These are phyloP conservation scores for Ambrosiella beaveri DNA, from an alignment of 2,329 filamentous ascomycete genomes.

Conservation along the genomic window DNA sequence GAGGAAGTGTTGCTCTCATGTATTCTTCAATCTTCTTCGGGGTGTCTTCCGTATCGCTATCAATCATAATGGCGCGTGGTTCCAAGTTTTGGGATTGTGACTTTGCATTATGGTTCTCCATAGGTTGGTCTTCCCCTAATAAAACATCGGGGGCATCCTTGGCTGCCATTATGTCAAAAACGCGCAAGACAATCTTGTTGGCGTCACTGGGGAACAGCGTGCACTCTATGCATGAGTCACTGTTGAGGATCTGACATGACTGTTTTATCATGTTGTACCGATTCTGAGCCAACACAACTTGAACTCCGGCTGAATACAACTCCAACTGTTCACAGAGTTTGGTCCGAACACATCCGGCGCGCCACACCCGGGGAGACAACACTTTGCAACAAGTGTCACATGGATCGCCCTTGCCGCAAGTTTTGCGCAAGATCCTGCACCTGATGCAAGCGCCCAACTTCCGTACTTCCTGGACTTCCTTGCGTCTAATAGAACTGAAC, in stretches of 20 bases:
- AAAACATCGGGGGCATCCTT: constrained; percentile 17
- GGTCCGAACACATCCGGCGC: constrained; percentile 43
- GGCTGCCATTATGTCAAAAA: constrained; percentile 19
- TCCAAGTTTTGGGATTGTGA: constrained; percentile 19
- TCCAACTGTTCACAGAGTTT: constrained; percentile 44
- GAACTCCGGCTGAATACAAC: constrained; percentile 45
- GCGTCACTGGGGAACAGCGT: constrained; percentile 40
- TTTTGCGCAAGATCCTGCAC: constrained; percentile 48
- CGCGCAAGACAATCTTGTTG: constrained; percentile 15
- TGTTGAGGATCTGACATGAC: constrained; percentile 30
- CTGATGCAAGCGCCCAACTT: constrained; percentile 49
- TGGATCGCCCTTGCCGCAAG: constrained; percentile 45
- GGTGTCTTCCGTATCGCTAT: constrained; percentile 43
- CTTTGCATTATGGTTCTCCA: background rate
- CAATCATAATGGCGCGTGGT: constrained; percentile 35
- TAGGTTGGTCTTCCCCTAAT: constrained; percentile 13
- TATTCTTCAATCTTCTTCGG: constrained; percentile 42
- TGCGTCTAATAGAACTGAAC: constrained; percentile 40
- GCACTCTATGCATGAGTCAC: constrained; percentile 35
- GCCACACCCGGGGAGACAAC: constrained; percentile 46
- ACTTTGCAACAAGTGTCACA: constrained; percentile 49
- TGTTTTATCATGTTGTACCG: constrained; percentile 38
- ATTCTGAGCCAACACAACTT: constrained; percentile 43
- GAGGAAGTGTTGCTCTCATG: constrained; percentile 38
- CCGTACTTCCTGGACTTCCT: constrained; percentile 47